These are phyloP conservation scores for Afroboletus lepidellus DNA, from an alignment of 1,284 basidiomycete genomes.

Conservation along the genomic window DNA sequence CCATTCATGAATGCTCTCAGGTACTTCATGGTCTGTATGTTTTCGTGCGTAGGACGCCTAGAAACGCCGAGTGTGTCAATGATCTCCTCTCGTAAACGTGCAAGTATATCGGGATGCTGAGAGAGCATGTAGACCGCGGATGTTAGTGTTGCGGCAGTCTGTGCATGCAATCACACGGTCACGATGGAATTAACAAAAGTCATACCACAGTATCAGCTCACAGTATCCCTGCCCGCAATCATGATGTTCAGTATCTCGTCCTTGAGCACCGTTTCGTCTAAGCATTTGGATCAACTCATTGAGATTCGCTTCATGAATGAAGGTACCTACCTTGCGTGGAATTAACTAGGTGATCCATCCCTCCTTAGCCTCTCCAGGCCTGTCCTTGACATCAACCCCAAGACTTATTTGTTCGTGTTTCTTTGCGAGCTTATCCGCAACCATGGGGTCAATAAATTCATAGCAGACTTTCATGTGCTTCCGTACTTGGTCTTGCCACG, in stretches of 20 bases:
- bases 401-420: slow-evolving; percentile 18
- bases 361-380: slow-evolving; percentile 12
- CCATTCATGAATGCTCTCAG: not conserved
- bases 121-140: slow-evolving; percentile 55
- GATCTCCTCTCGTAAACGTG: slow-evolving; percentile 45
- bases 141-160: slow-evolving; percentile 52
- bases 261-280: slow-evolving; percentile 35
- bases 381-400: slow-evolving; percentile 1
- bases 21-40: not conserved
- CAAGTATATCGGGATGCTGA: slow-evolving; percentile 45
- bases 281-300: slow-evolving; percentile 4
- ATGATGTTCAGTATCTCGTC: slow-evolving; percentile 43
- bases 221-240: slow-evolving; percentile 43
- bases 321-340: slow-evolving; percentile 27
- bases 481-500: slow-evolving; percentile 23
- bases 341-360: slow-evolving; percentile 30
- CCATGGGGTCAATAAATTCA: too few relatives aligned
- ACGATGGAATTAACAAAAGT: not conserved
- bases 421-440: slow-evolving; percentile 26
- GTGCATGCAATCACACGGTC: slow-evolving; percentile 14
- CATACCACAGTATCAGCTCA: slow-evolving; percentile 15
- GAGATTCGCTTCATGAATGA: not conserved
- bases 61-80: slow-evolving; percentile 40
- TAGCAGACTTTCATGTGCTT: slow-evolving; percentile 24
- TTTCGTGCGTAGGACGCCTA: not conserved